phyloP scores from a whole-genome alignment of 2,329 filamentous ascomycete genomes.

The Zopfia rhizophila region DNA sequence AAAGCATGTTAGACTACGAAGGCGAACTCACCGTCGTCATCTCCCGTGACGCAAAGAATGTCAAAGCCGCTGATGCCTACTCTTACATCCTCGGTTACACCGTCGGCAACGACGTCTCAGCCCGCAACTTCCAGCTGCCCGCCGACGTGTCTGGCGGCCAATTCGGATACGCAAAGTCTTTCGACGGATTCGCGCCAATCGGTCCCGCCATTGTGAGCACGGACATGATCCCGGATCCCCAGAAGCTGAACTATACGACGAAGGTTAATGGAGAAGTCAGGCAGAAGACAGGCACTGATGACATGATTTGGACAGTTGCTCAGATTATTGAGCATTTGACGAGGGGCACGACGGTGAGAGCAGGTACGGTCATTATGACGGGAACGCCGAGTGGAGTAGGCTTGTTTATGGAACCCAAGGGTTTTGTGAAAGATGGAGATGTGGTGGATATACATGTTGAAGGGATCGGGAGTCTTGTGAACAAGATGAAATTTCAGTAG shows the following conservation, averaged over 20 bases:
- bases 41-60: constrained; percentile 46
- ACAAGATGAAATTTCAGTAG: constrained; percentile 47
- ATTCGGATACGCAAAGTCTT: constrained; percentile 56
- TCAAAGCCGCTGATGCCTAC: constrained; percentile 64
- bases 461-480: constrained; percentile 48
- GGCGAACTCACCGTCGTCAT: constrained; percentile 51
- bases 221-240: constrained; percentile 43
- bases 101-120: constrained; percentile 71
- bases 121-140: constrained; percentile 62
- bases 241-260: constrained; percentile 48
- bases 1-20: constrained; percentile 49
- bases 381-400: constrained; percentile 59
- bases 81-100: constrained; percentile 73
- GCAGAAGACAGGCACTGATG: constrained; percentile 56
- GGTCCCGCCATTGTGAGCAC: constrained; percentile 54
- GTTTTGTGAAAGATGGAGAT: constrained; percentile 48
- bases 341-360: constrained; percentile 58
- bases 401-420: constrained; percentile 51
- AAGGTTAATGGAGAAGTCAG: constrained; percentile 57
- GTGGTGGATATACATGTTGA: constrained; percentile 47
- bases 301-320: constrained; percentile 59
- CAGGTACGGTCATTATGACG: constrained; percentile 61
- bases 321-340: constrained; percentile 58
- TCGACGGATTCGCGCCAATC: constrained; percentile 58
- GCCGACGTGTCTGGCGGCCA: constrained; percentile 44